phyloP scores from a whole-genome alignment of 345 rosid species.

The Euphorbia lathyris region DNA sequence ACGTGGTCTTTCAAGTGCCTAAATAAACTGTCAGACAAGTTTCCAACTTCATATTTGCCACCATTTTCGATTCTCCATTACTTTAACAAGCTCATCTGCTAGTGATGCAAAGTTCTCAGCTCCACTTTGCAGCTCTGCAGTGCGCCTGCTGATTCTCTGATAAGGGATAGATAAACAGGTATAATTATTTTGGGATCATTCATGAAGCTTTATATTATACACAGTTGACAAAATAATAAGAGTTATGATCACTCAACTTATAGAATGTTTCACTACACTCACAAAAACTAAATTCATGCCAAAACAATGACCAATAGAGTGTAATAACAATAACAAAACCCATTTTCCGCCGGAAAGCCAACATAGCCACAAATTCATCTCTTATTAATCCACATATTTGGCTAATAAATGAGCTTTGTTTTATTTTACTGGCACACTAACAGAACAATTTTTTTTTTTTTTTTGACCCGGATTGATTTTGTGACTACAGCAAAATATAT shows the following conservation, averaged over 20 bases:
- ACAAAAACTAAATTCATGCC: no score
- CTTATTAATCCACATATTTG: no score
- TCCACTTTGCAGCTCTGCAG: conserved; percentile 74
- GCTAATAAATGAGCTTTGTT: no score
- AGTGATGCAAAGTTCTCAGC: conserved; percentile 80
- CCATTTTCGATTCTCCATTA: conserved; percentile 95
- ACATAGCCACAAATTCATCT: no score
- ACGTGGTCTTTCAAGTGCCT: not conserved
- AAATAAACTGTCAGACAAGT: not conserved
- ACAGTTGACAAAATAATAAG: not conserved
- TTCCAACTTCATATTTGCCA: conserved; percentile 54
- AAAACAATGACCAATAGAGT: no score
- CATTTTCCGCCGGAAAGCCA: no score
- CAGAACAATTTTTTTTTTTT: no score
- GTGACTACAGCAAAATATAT: no score
- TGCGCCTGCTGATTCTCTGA: conserved; percentile 66
- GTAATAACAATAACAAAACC: no score
- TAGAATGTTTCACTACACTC: no score
- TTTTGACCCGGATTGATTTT: no score
- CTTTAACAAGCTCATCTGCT: conserved; percentile 78
- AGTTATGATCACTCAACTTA: not conserved
- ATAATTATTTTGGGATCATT: not conserved
- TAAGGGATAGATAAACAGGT: not conserved
- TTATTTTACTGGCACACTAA: no score
- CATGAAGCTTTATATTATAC: not conserved